phyloP scores from a whole-genome alignment of 2,329 filamentous ascomycete genomes.

The Penicillium sp. region DNA sequence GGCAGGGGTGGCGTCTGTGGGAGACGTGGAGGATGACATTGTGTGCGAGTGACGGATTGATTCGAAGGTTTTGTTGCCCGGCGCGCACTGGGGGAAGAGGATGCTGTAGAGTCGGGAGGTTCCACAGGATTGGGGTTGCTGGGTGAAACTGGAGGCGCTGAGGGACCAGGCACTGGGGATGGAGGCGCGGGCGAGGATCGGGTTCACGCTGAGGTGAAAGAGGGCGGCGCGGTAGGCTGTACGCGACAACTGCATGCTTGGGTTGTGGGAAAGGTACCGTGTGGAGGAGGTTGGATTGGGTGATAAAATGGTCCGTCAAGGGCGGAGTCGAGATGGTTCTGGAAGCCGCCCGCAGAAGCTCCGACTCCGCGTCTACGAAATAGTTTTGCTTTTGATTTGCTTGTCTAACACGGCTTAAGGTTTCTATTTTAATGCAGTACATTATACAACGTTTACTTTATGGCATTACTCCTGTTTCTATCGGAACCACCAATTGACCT shows the following conservation, averaged over 20 bases:
- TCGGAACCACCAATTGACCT: slow-evolving; percentile 82
- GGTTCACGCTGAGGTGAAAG: slow-evolving; percentile 34
- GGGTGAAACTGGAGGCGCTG: slow-evolving; percentile 8
- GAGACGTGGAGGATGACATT: slow-evolving; percentile 27
- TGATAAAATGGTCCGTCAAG: slow-evolving; percentile 19
- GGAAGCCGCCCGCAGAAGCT: slow-evolving; percentile 18
- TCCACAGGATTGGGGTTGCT: slow-evolving; percentile 18
- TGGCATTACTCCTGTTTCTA: slow-evolving; percentile 39
- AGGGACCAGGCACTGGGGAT: slow-evolving; percentile 20
- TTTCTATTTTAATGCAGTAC: background rate
- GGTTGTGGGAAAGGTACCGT: slow-evolving; percentile 18
- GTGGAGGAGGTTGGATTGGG: slow-evolving; percentile 26
- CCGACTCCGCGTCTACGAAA: background rate
- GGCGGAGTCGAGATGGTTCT: slow-evolving; percentile 25
- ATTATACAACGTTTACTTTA: background rate
- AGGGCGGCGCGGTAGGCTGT: slow-evolving; percentile 38
- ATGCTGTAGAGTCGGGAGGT: slow-evolving; percentile 31
- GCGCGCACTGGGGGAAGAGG: slow-evolving; percentile 40
- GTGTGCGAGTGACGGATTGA: slow-evolving; percentile 25
- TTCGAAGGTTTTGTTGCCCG: slow-evolving; percentile 24
- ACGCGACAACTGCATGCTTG: slow-evolving; percentile 38
- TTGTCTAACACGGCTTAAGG: too few relatives aligned
- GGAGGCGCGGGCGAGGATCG: slow-evolving; percentile 31
- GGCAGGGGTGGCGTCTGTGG: slow-evolving; percentile 2
- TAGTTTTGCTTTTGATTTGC: too few relatives aligned